Evolutionary conservation across 768 basidiomycete genomes (phyloP).

Genomic region (Mrakia gelida): DNA sequence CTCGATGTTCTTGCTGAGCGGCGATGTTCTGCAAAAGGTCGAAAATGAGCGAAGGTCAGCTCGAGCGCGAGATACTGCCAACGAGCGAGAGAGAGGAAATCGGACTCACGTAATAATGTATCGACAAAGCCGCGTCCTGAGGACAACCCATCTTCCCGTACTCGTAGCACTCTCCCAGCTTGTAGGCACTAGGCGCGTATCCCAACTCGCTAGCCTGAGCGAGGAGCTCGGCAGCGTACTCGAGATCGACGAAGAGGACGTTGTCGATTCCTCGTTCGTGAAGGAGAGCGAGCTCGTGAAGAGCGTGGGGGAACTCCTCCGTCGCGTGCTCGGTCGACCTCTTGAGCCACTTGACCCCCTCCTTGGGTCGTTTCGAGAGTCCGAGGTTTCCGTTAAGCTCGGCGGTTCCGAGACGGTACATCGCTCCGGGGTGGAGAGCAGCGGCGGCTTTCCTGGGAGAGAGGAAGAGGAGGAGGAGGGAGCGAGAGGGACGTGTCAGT

Average conservation of each 20-base stretch:
- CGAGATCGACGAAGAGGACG: constrained; percentile 91
- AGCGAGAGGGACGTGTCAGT: neutral
- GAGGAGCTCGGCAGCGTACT: constrained; percentile 88
- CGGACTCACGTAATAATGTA: constrained; percentile 87
- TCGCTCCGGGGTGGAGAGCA: constrained; percentile 83
- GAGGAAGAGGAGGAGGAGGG: neutral
- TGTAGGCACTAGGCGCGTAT: constrained; percentile 92
- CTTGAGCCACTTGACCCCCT: constrained; percentile 98
- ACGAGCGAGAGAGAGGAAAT: neutral
- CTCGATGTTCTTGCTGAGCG: constrained; percentile 92
- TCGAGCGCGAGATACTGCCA: neutral
- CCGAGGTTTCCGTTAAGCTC: constrained; percentile 95
- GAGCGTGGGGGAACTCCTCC: constrained; percentile 90
- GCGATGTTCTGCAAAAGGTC: constrained; percentile 74
- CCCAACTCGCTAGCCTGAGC: constrained; percentile 94
- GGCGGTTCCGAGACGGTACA: constrained; percentile 93
- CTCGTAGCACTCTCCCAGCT: constrained; percentile 96
- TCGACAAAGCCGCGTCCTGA: constrained; percentile 91
- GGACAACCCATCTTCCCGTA: constrained; percentile 99
- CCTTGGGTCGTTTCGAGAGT: constrained; percentile 77
- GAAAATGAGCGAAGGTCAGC: constrained; percentile 12
- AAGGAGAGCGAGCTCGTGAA: constrained; percentile 87
- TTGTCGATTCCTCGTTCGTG: constrained; percentile 99
- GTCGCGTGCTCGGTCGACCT: constrained; percentile 83
- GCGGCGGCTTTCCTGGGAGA: constrained; percentile 72